Evolutionary conservation across 306 rosid genomes (phyloP), one percentile per base, ranked within the genome.

Genomic region (Alnus glutinosa): DNA sequence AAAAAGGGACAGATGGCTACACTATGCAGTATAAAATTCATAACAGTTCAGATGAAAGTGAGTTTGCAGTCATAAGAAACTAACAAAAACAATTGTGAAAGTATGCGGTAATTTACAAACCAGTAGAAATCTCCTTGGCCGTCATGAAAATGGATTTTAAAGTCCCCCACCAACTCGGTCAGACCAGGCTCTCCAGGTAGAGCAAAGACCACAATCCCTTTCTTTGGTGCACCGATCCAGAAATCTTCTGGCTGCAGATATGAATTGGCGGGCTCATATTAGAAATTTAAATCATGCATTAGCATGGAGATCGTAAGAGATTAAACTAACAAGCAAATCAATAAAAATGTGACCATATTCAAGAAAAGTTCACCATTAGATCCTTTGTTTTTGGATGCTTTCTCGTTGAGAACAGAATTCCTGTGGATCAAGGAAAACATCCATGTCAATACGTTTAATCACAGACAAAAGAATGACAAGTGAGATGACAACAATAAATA

Each of bases 61-160:
- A 71, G 62, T 52, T 64, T 64, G 77, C 71, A 36, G 74, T 74
- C 55, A 52, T 58, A 70, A 69, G 34, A 54, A 82, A 79, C 48
- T 69, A 23, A 42, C 63, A 76, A 76, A 49, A 14, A 73, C 39
- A 16, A 63, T 49, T 49, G 48, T 1, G 49, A 52, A 77, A 50
- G 75, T 39, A 74, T 64, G 55, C 70, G 54, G 46, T 66, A 75
- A n/a, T 47, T 59, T 34, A 73, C 87, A 13, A 78, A 96, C 99
- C 98, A 96, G 84, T 93, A 93, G 89, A 93, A 96, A 83, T 96
- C 98, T 87, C 99, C 99, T 81, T 93, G 98, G 55, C 97, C 96
- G 51, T 93, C 96, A 73, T 91, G 98, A 67, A 96, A 96, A 80
- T 93, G 98, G 82, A 96, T 86, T 89, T 93, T 96, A 89, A 96